Conservation (phyloP, 306 rosid species). For the Biancaea sappan region DNA sequence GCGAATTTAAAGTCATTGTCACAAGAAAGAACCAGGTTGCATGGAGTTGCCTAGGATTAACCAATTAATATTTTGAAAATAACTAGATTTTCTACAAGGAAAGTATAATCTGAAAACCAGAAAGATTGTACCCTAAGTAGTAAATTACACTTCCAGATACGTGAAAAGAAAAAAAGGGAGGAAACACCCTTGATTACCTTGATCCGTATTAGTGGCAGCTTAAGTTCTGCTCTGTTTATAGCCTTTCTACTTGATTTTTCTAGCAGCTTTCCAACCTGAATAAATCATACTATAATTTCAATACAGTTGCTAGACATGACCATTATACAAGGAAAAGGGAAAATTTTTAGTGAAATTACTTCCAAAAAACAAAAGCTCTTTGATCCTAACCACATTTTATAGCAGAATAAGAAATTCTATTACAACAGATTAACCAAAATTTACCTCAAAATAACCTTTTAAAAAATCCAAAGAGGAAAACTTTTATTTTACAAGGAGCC, state of each 20-base stretch:
- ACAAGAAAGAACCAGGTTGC: not conserved
- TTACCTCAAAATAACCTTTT: not conserved
- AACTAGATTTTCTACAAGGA: constrained; percentile 19
- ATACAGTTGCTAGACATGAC: constrained; percentile 36
- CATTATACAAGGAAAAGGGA: constrained; percentile 14
- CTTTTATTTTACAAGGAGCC: not conserved
- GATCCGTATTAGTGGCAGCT: constrained; percentile 89
- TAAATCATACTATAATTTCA: constrained; percentile 30
- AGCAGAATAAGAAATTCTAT: constrained; percentile 23
- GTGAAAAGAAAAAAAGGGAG: constrained; percentile 27
- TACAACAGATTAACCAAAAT: not conserved
- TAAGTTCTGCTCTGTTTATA: constrained; percentile 61
- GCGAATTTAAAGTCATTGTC: constrained; percentile 27
- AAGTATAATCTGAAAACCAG: constrained; percentile 26
- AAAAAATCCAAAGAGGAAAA: not conserved
- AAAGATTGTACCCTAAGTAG: constrained; percentile 23
- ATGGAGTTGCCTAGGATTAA: constrained; percentile 16
- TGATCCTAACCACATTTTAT: constrained; percentile 23
- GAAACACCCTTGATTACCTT: constrained; percentile 59
- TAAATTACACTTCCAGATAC: not conserved
- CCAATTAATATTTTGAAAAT: constrained; percentile 21
- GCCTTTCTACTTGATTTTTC: constrained; percentile 69
- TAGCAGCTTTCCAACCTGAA: constrained; percentile 72
- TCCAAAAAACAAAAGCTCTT: not conserved
- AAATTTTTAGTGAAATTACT: not conserved